Evolutionary conservation across 768 basidiomycete genomes (phyloP).

Genomic region (Boletus subcaerulescens): DNA sequence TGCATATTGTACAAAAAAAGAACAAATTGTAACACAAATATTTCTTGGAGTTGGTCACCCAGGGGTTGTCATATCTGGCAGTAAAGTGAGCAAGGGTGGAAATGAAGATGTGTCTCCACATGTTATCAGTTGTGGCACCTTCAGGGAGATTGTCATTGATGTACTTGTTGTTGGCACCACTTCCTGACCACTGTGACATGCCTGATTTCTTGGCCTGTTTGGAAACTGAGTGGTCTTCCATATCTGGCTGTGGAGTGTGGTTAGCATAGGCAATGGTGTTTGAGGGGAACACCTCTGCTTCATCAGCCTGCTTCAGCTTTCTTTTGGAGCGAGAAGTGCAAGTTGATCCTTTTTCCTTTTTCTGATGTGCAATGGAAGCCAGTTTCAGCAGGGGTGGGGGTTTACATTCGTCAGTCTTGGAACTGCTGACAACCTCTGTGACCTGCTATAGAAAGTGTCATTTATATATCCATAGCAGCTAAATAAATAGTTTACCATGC

Average conservation of each 20-base stretch:
- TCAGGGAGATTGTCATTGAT: neutral
- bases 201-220: neutral
- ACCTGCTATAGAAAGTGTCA: neutral
- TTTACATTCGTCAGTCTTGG: neutral
- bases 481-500: too few species aligned
- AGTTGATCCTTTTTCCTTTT: too few species aligned
- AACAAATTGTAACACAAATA: neutral
- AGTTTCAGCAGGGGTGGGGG: neutral
- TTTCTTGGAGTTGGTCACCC: neutral
- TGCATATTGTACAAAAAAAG: too few species aligned
- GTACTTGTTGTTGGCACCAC: neutral
- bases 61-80: neutral
- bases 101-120: neutral
- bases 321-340: too few species aligned
- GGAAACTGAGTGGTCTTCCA: neutral
- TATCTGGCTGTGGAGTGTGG: too few species aligned
- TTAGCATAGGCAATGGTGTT: too few species aligned
- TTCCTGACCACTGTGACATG: neutral
- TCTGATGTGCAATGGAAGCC: too few species aligned
- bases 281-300: too few species aligned
- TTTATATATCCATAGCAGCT: neutral
- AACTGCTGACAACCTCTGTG: neutral
- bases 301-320: too few species aligned
- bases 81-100: neutral
- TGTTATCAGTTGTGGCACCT: neutral